Evolutionary conservation across 768 basidiomycete species (phyloP).

Genomic region (Phlebiopsis gigantea): DNA sequence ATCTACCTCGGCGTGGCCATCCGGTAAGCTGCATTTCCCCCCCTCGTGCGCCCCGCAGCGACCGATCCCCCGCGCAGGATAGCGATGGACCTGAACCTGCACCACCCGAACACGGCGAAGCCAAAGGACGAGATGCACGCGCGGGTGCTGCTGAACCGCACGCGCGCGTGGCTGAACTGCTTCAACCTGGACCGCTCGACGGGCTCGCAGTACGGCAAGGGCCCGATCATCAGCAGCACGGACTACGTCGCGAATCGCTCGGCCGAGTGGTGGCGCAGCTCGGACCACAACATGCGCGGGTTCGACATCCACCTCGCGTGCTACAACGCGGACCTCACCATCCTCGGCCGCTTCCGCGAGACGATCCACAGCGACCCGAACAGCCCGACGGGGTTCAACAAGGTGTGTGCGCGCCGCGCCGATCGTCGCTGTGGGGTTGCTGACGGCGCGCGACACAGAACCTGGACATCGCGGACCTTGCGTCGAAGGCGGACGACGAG

Average conservation of each 20-base stretch:
- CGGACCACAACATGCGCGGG: slow-evolving; percentile 59
- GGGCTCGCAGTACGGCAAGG: slow-evolving; percentile 84
- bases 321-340: slow-evolving; percentile 69
- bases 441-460: slow-evolving; percentile 32
- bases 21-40: slow-evolving; percentile 39
- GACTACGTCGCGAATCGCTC: slow-evolving; percentile 76
- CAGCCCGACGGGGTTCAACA: slow-evolving; percentile 73
- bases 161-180: slow-evolving; percentile 86
- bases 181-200: slow-evolving; percentile 89
- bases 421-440: not conserved
- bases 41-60: not conserved
- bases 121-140: slow-evolving; percentile 77
- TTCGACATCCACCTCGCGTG: slow-evolving; percentile 80
- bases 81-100: slow-evolving; percentile 86
- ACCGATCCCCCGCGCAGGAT: slow-evolving; percentile 40
- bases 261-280: slow-evolving; percentile 65
- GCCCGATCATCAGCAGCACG: slow-evolving; percentile 68
- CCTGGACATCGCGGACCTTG: slow-evolving; percentile 58
- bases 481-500: slow-evolving; percentile 64
- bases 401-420: slow-evolving; percentile 33
- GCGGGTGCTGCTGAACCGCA: slow-evolving; percentile 84
- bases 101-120: slow-evolving; percentile 62
- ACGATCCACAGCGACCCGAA: slow-evolving; percentile 69
- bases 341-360: slow-evolving; percentile 53
- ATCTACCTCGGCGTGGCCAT: slow-evolving; percentile 86